Evolutionary conservation across 257 asterid species (phyloP).

Genomic region (Solanum chiquidenum): DNA sequence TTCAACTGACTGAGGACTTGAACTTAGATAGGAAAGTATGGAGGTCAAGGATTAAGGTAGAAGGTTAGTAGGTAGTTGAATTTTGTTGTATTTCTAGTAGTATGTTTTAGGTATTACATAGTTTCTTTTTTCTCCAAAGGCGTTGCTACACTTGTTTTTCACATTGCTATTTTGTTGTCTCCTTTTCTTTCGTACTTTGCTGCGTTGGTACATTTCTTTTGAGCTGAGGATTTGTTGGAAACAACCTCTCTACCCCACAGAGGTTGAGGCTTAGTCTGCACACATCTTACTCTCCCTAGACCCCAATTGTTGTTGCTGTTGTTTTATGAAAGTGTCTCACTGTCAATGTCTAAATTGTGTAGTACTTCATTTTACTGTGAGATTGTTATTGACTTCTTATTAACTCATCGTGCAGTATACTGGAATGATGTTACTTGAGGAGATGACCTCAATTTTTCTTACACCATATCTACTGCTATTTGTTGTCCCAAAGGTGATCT

Average conservation of each 20-base stretch:
- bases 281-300: neutral
- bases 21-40: neutral
- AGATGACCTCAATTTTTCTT: conserved; percentile 93
- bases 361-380: neutral
- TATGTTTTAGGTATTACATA: neutral
- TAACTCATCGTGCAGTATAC: conserved; percentile 56
- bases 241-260: neutral
- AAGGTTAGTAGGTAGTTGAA: neutral
- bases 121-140: neutral
- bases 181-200: neutral
- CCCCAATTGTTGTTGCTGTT: neutral
- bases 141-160: neutral
- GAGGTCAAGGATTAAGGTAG: neutral
- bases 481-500: conserved; percentile 81
- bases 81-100: neutral
- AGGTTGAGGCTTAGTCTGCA: neutral
- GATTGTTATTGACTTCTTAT: neutral
- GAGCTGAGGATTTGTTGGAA: neutral
- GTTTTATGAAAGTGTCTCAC: neutral
- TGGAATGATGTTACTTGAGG: conserved; percentile 91
- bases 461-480: conserved; percentile 77
- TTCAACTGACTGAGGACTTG: neutral
- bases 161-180: neutral
- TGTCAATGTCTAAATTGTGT: neutral
- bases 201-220: neutral